Conservation (phyloP, 2,329 filamentous ascomycete species). For the Xylaria sp. region DNA sequence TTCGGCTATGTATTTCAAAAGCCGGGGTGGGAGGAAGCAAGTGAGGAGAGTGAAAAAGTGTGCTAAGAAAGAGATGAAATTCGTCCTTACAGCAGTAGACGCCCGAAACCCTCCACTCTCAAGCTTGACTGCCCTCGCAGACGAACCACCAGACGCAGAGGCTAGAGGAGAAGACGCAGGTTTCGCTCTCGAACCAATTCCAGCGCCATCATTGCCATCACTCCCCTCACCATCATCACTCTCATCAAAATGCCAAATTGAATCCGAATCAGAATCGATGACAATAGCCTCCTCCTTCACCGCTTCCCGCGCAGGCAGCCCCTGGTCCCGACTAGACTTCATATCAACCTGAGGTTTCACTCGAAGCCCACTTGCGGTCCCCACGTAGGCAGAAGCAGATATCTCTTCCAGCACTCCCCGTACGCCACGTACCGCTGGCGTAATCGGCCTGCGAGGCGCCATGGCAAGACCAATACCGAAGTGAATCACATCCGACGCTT, state of each 20-base stretch:
- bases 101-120: neutral
- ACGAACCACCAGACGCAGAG: neutral
- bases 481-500: neutral
- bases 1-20: neutral
- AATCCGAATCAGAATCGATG: slow-evolving; percentile 18
- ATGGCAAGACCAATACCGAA: neutral
- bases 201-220: no score
- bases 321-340: neutral
- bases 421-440: neutral
- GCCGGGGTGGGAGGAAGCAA: neutral
- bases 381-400: neutral
- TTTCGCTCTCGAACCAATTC: neutral
- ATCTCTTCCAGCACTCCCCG: neutral
- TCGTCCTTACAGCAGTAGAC: slow-evolving; percentile 2
- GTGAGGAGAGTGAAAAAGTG: neutral
- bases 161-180: neutral
- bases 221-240: neutral
- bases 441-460: neutral
- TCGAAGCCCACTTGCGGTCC: no score
- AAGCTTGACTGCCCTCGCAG: neutral
- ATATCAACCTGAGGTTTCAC: neutral
- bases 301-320: neutral
- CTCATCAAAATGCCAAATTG: neutral
- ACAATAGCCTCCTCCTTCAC: slow-evolving; percentile 14
- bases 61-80: no score